Conservation (phyloP, 1,139 yeast genomes). For the Protomyces inundatus region DNA sequence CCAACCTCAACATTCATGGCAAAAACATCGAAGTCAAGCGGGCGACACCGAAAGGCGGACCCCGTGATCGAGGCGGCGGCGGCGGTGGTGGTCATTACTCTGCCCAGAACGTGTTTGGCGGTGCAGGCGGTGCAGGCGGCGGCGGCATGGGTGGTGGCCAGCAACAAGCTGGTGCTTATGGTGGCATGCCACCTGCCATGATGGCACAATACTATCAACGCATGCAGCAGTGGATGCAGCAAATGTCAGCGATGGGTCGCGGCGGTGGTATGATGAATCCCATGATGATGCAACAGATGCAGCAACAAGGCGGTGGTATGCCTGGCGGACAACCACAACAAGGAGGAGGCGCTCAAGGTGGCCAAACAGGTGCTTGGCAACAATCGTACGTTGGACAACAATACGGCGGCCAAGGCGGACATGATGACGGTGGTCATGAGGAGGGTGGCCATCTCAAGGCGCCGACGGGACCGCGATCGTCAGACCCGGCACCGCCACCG, state of each 20-base stretch:
- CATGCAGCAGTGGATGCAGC: conserved; percentile 72
- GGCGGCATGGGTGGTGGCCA: conserved; percentile 43
- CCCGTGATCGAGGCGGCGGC: conserved; percentile 30
- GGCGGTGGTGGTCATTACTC: conserved; percentile 28
- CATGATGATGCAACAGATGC: conserved; percentile 32
- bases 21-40: conserved; percentile 78
- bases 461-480: background rate
- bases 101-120: conserved; percentile 31
- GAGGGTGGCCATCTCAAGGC: conserved; percentile 5
- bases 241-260: conserved; percentile 47
- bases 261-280: conserved; percentile 31
- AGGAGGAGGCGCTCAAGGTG: conserved; percentile 2
- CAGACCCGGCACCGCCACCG: conserved; percentile 12
- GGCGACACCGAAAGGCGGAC: conserved; percentile 82
- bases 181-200: conserved; percentile 71
- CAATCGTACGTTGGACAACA: background rate
- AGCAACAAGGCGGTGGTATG: conserved; percentile 36
- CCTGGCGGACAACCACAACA: conserved; percentile 19
- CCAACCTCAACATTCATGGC: conserved; percentile 32
- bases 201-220: conserved; percentile 85
- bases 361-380: conserved; percentile 2
- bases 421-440: conserved; percentile 9
- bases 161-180: conserved; percentile 36
- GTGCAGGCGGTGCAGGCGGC: conserved; percentile 34
- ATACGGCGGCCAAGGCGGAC: conserved; percentile 4